phyloP scores from a whole-genome alignment of 1,284 basidiomycete genomes.

The Vanrija humicola region DNA sequence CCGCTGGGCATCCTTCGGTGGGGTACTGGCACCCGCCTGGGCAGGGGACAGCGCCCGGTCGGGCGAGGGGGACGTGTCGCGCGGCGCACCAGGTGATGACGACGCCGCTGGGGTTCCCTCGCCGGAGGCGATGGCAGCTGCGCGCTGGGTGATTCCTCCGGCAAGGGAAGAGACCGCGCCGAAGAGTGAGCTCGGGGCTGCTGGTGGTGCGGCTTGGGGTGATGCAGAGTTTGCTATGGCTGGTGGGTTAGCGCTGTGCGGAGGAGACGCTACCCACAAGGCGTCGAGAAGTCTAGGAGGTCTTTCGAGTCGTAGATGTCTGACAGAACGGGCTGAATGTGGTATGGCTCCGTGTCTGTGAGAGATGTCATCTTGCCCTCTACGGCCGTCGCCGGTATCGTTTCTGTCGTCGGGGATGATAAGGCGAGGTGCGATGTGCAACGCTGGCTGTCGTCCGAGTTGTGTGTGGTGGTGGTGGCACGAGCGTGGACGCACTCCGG shows the following conservation, averaged over 20 bases:
- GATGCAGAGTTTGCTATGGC: constrained; percentile 10
- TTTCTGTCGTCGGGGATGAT: neutral
- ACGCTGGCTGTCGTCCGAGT: too few relatives aligned
- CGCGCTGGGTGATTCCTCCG: constrained; percentile 32
- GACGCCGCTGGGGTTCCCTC: constrained; percentile 14
- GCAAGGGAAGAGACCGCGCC: constrained; percentile 39
- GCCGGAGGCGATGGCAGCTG: constrained; percentile 22
- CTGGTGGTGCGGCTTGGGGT: constrained; percentile 9
- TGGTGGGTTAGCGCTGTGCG: constrained; percentile 8
- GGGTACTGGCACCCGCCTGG: too few relatives aligned
- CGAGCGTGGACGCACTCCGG: constrained; percentile 3
- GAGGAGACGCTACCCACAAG: too few relatives aligned
- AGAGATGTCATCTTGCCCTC: neutral
- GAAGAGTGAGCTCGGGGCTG: constrained; percentile 25
- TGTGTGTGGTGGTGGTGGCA: neutral
- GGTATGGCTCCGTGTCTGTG: constrained; percentile 25
- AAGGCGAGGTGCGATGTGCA: neutral
- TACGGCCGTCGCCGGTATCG: neutral
- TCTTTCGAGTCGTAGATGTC: constrained; percentile 38
- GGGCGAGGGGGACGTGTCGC: constrained; percentile 1
- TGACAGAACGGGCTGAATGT: constrained; percentile 37
- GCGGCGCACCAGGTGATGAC: neutral
- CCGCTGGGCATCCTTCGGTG: neutral
- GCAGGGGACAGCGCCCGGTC: neutral
- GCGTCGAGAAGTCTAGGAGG: constrained; percentile 39